Evolutionary conservation across 129 eudicot genomes (phyloP).

Genomic region (Pulicaria dysenterica): DNA sequence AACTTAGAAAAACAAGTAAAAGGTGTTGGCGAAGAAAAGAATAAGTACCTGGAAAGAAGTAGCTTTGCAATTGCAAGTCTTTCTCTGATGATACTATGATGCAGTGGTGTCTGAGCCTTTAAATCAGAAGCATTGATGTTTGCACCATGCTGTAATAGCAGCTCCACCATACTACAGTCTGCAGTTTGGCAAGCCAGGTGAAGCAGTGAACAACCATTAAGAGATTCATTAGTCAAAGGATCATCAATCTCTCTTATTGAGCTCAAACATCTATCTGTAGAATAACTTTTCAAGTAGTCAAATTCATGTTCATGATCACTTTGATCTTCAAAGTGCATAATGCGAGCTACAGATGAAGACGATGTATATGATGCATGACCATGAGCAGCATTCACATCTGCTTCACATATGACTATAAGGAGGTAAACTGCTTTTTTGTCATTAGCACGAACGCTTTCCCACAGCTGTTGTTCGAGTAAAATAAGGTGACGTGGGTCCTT

Average conservation of each 20-base stretch:
- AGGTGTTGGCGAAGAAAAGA: background rate
- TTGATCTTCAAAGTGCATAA: constrained; percentile 45
- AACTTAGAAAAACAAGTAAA: no score
- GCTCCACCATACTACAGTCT: constrained; percentile 89
- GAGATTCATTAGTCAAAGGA: constrained; percentile 46
- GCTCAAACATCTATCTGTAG: constrained; percentile 43
- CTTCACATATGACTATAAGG: constrained; percentile 57
- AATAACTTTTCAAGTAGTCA: constrained; percentile 39
- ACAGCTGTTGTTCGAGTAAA: constrained; percentile 73
- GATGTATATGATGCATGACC: constrained; percentile 55
- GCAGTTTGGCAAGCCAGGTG: constrained; percentile 88
- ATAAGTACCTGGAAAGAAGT: constrained; percentile 64
- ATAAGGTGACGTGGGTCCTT: constrained; percentile 53
- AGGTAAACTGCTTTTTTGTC: constrained; percentile 87
- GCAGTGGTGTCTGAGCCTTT: constrained; percentile 83
- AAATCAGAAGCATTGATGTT: constrained; percentile 60
- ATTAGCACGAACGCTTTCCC: constrained; percentile 79
- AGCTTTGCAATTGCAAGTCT: constrained; percentile 60
- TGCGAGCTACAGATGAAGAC: constrained; percentile 44
- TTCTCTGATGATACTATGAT: constrained; percentile 67
- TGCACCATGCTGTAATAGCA: constrained; percentile 88
- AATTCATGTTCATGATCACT: constrained; percentile 38
- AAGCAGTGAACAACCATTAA: constrained; percentile 79
- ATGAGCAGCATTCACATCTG: constrained; percentile 65
- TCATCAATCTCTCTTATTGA: constrained; percentile 43